Evolutionary conservation across 345 rosid species (phyloP).

Genomic region (Populus ilicifolia): DNA sequence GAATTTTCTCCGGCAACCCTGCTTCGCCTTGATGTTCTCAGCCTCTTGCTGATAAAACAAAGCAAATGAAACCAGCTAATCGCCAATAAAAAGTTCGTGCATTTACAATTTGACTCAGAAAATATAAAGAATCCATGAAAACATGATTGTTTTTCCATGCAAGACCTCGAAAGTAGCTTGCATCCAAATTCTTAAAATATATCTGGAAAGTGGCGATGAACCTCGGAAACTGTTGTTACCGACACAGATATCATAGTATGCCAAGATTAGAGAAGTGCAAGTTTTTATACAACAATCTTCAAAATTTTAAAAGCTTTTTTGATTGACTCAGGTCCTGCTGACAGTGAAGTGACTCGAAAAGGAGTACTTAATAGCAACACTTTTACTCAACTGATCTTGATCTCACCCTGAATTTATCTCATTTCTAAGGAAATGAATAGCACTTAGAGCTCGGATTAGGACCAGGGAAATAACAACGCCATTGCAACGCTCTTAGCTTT

Average conservation of each 20-base stretch:
- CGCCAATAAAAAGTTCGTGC: background rate
- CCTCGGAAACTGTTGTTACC: background rate
- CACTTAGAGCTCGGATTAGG: background rate
- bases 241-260: background rate
- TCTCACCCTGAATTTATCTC: background rate
- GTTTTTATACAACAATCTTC: background rate
- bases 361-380: too few relatives aligned
- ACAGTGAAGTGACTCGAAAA: background rate
- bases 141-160: background rate
- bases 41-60: conserved; percentile 55
- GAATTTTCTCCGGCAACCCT: conserved; percentile 38
- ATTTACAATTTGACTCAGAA: background rate
- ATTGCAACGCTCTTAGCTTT: background rate
- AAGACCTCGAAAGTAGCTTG: background rate
- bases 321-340: background rate
- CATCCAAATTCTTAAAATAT: background rate
- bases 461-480: background rate
- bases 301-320: background rate
- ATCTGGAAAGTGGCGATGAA: background rate
- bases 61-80: background rate
- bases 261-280: background rate
- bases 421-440: background rate
- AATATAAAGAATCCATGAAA: background rate
- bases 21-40: conserved; percentile 54
- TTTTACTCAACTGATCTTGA: background rate